A percentile compares a stretch with the other conserved stretches of the same genome.
Evolutionary conservation across 2,329 filamentous ascomycete species (phyloP).

Genomic region (Alternaria arbusti): DNA sequence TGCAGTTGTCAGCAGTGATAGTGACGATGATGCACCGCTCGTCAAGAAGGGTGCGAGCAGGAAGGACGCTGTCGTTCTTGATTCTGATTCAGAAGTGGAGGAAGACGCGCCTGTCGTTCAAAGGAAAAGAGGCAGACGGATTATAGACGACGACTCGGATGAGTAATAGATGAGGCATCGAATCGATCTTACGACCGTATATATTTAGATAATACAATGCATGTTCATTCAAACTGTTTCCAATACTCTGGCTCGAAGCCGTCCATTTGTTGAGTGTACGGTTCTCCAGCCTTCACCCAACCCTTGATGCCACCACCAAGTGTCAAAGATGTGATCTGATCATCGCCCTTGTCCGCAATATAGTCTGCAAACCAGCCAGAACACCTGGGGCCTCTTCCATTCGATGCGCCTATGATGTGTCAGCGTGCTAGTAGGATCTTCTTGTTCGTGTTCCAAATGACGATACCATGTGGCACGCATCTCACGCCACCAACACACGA

Average conservation of each 20-base stretch:
- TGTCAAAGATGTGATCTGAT: constrained; percentile 50
- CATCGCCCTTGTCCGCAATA: constrained; percentile 42
- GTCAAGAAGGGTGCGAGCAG: constrained; percentile 18
- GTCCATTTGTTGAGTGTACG: constrained; percentile 50
- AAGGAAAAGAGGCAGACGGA: constrained; percentile 34
- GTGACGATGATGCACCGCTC: constrained; percentile 33
- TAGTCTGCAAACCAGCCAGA: constrained; percentile 48
- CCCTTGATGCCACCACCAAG: constrained; percentile 54
- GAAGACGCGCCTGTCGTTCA: constrained; percentile 29
- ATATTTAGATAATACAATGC: neutral
- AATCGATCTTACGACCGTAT: neutral
- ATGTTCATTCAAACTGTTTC: constrained; percentile 44
- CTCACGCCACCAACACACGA: constrained; percentile 31
- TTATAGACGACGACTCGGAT: constrained; percentile 42
- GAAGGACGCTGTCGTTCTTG: constrained; percentile 25
- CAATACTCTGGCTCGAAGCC: constrained; percentile 51
- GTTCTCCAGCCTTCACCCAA: constrained; percentile 52
- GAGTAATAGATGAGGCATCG: constrained; percentile 11
- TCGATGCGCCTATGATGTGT: constrained; percentile 38
- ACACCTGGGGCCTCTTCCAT: constrained; percentile 44
- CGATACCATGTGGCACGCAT: constrained; percentile 7
- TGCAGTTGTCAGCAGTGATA: constrained; percentile 44
- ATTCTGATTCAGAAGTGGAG: constrained; percentile 32
- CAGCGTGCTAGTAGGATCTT: constrained; percentile 7
- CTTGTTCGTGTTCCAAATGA: neutral